Base-by-base conservation (phyloP, 495 filamentous ascomycete species). In the Neurospora sp. region DNA sequence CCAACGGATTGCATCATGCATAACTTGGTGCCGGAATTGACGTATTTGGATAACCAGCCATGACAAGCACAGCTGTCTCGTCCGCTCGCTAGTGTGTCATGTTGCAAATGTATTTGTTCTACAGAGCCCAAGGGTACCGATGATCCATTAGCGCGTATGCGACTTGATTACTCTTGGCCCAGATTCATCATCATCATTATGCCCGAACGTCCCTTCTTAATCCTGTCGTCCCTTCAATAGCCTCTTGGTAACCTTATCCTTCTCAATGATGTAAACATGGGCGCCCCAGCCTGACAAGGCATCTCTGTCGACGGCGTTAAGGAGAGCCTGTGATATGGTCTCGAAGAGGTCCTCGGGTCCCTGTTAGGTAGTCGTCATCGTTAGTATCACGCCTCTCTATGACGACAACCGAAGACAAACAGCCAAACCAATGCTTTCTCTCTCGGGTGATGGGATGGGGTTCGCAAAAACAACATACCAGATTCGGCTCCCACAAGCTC, bases 261-360 rank as follows among this genome's bases (percentile, higher is more conserved):
- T 99, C 88, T 98, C 96, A 83, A 99, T 96, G 77, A 99, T 94
- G 84, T 98, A 98, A 75, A 99, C 96, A 78, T 98, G 93, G 41
- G 96, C 96, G 80, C 96, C 96, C 96, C 96, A 99, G 76, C 96
- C 96, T 12, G 95, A 97, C 69, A 99, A 86, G 69, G 96, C 96
- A 82, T 99, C 96, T 82, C 96, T 87, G 83, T 99, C 96, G 39
- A 99, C 94, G 40, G 94, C 95, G 83, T 95, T 98, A 74, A 99
- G 86, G 39, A 99, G 88, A n/a, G 95, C 91, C 83, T 99, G 96
- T 35, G 96, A 97, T 81, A 98, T 93, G 44, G 96, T 98, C 85
- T 99, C 96, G 86, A 99, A 99, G 35, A 99, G 90, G 77, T 97
- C 94, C 72, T 99, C 96, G 70, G 96, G 92, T 70, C 83, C 90